Conservation (phyloP, 257 asterid species). For the Capsicum rhomboideum region DNA sequence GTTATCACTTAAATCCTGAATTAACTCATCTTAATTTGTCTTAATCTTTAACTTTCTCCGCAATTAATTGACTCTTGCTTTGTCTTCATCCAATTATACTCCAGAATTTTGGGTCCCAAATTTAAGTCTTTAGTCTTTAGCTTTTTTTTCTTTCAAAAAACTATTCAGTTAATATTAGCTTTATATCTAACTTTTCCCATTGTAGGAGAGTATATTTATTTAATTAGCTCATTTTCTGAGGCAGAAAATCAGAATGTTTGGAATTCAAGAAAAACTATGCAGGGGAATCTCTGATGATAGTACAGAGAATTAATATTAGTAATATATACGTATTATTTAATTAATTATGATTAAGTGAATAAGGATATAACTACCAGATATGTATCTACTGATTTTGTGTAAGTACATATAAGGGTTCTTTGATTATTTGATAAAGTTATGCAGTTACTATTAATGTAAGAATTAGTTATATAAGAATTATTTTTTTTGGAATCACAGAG, state of each 20-base stretch:
- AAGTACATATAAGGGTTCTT: no score
- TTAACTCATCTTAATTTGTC: conserved; percentile 12
- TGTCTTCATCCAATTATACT: conserved; percentile 10
- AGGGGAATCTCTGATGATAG: not conserved
- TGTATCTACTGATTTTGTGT: no score
- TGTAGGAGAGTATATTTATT: not conserved
- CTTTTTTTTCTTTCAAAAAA: not conserved
- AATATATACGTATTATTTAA: no score
- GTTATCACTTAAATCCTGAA: not conserved
- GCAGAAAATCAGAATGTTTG: not conserved
- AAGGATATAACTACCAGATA: no score
- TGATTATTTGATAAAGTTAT: no score
- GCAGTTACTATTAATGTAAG: no score
- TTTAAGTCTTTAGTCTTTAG: not conserved
- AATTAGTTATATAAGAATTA: no score
- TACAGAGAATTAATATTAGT: no score
- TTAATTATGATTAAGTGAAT: no score
- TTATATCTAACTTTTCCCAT: not conserved
- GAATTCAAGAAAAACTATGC: not conserved
- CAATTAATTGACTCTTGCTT: conserved; percentile 5
- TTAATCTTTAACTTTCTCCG: conserved; percentile 13
- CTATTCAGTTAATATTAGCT: not conserved
- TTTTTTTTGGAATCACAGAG: no score
- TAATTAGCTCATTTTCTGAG: not conserved
- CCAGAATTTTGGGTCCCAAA: conserved; percentile 22